Percentiles rank a stretch among this genome's conserved stretches.
phyloP scores from a whole-genome alignment of 2,329 filamentous ascomycete species.

The Cephalotrichum gorgonifer region DNA sequence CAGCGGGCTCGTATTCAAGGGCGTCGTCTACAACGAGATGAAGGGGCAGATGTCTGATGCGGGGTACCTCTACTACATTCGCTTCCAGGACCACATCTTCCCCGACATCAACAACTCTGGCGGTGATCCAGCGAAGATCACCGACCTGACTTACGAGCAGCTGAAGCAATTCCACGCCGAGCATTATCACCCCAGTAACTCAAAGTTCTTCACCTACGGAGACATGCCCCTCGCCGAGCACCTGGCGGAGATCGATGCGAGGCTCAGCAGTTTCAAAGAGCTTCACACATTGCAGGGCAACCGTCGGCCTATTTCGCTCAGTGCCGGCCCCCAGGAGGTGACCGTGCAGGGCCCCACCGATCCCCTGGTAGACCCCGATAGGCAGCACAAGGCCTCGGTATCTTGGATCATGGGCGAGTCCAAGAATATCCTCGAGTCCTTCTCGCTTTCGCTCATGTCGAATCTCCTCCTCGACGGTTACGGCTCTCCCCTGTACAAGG shows the following conservation, averaged over 20 bases:
- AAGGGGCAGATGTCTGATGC: conserved; percentile 98
- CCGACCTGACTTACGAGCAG: conserved; percentile 85
- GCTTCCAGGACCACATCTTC: conserved; percentile 89
- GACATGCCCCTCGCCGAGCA: conserved; percentile 81
- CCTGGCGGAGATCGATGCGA: conserved; percentile 64
- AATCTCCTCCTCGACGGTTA: conserved; percentile 88
- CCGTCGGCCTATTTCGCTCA: conserved; percentile 65
- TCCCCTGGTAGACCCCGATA: conserved; percentile 72
- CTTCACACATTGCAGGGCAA: conserved; percentile 62
- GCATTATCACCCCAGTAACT: conserved; percentile 96
- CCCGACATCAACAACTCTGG: conserved; percentile 94
- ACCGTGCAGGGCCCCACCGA: conserved; percentile 74
- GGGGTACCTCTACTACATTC: conserved; percentile 90
- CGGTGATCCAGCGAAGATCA: conserved; percentile 92
- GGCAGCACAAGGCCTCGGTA: conserved; percentile 87
- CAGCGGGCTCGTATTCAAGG: conserved; percentile 81
- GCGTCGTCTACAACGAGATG: conserved; percentile 99
- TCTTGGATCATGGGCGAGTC: conserved; percentile 88
- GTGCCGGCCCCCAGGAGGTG: conserved; percentile 54
- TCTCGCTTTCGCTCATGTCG: conserved; percentile 72
- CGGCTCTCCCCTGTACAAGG: conserved; percentile 83
- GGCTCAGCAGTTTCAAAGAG: conserved; percentile 63
- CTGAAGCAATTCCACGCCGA: conserved; percentile 79
- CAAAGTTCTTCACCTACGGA: conserved; percentile 91
- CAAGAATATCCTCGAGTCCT: conserved; percentile 74